Evolutionary conservation across 768 basidiomycete species (phyloP), one percentile per base, ranked within the genome.

Genomic region (Auriculariales sp.): DNA sequence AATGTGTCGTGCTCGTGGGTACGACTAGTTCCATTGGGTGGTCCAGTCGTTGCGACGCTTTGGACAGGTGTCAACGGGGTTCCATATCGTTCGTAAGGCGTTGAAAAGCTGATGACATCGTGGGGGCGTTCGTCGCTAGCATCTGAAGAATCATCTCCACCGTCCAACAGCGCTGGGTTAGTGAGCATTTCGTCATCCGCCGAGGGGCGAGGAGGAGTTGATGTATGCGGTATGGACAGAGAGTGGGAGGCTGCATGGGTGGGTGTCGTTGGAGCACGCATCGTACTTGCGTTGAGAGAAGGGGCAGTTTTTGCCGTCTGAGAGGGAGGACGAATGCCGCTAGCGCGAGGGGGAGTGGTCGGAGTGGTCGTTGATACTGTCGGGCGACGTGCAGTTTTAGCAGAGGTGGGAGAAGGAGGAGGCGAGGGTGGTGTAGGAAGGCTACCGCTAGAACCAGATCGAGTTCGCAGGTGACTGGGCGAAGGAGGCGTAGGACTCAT

Each of bases 121-220:
- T 71, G 62, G 12, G 79, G 74, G 17, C 66, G 65, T 19, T 22
- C 39, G 22, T 72, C 68, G 46, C 75, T 77, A 57, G 68, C 70
- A 31, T 84, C 85, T 0, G 79, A 83, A 54, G 73, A 78, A 56
- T 81, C 67, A 54, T 78, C 80, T n/a, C n/a, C n/a, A n/a, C n/a
- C n/a, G n/a, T n/a, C n/a, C n/a, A n/a, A n/a, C 2, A 86, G 85
- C 17, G 86, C 71, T n/a, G 85, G 87, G 32, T 86, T 79, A 24
- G 69, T 68, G 51, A 89, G 72, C 3, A 88, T 66, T 25, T 81
- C 78, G 34, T 82, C 75, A 32, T 85, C 33, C 10, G n/a, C 27
- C 19, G 39, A 44, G 22, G 39, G 39, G 6, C 39, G 39, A 19
- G 39, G 5, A 5, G 39, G 39, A 19, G 39, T 44, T 19, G 39